Evolutionary conservation across 2,329 filamentous ascomycete species (phyloP), one percentile per base, ranked within the genome.

Genomic region (Sarocladium strictum): DNA sequence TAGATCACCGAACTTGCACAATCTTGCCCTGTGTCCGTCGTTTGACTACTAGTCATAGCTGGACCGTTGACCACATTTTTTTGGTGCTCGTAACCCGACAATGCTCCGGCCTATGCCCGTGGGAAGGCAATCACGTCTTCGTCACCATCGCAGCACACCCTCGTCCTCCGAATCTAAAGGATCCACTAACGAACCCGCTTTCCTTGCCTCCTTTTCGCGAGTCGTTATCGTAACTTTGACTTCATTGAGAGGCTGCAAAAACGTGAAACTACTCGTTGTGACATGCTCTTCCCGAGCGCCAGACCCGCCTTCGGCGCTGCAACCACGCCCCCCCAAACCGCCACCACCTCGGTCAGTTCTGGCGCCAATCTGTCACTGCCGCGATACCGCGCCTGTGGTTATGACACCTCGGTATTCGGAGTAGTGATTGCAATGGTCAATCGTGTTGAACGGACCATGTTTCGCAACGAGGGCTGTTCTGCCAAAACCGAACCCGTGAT

Each of bases 171-270:
- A 45, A 23, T 45, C 40, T 12, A n/a, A n/a, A 27, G 43, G 7
- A 14, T 49, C 43, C 43, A 49, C 43, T 49, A n/a, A n/a, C 23
- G 43, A 49, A 32, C 24, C 43, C 43, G 43, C 43, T 49, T 49
- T 27, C 38, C 38, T 7, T 43, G 19, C 35, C 12, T 19, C 35
- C 35, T 17, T 38, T 43, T 21, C 38, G 29, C 26, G 43, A 49
- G 10, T 49, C 43, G 43, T 49, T 49, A 49, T 49, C 43, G 43
- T 49, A 24, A 49, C 43, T 12, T 19, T 49, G 14, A 14, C 17
- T 10, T 45, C 10, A 9, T 19, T 23, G 17, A 7, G 17, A 21
- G n/a, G 14, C 19, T 26, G 10, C 24, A 24, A 26, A 12, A 4
- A 23, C 11, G 40, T 26, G 35, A n/a, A 38, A n/a, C 35, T 38